A percentile compares a stretch with the other conserved stretches of the same genome.
Evolutionary conservation across 495 filamentous ascomycete genomes (phyloP).

Genomic region (Talaromyces liani): DNA sequence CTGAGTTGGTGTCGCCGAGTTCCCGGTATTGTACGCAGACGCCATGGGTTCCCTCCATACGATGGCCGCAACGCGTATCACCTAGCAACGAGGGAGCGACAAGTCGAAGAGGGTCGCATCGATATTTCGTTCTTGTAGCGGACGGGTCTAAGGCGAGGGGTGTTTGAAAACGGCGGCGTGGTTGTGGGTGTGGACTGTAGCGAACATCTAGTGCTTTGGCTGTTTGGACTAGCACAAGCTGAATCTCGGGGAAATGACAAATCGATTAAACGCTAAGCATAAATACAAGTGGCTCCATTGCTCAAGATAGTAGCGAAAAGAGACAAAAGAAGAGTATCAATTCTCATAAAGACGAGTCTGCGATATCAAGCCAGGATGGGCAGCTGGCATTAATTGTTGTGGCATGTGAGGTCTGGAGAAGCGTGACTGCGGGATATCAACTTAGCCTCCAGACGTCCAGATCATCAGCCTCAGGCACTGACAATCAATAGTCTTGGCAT

Average conservation of each 20-base stretch:
- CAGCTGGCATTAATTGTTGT: not conserved
- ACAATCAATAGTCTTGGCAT: not conserved
- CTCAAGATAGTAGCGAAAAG: not conserved
- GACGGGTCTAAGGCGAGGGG: not conserved
- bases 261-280: not conserved
- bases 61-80: slow-evolving; percentile 27
- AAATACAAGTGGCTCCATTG: not conserved
- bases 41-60: slow-evolving; percentile 44
- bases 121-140: not conserved
- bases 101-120: slow-evolving; percentile 16
- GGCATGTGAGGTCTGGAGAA: not conserved
- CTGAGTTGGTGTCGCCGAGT: slow-evolving; percentile 65
- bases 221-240: not conserved
- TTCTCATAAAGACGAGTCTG: not conserved
- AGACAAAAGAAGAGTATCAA: not conserved
- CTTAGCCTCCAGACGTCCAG: not conserved
- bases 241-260: not conserved
- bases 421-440: too few species aligned
- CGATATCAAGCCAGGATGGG: not conserved
- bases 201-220: not conserved
- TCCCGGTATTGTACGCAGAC: slow-evolving; percentile 41
- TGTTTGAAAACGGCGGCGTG: not conserved
- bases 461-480: not conserved
- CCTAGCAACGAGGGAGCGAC: slow-evolving; percentile 24
- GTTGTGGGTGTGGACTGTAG: not conserved